These are phyloP conservation scores for Tulasnella sp. DNA, from an alignment of 768 basidiomycete genomes.

Conservation along the genomic window DNA sequence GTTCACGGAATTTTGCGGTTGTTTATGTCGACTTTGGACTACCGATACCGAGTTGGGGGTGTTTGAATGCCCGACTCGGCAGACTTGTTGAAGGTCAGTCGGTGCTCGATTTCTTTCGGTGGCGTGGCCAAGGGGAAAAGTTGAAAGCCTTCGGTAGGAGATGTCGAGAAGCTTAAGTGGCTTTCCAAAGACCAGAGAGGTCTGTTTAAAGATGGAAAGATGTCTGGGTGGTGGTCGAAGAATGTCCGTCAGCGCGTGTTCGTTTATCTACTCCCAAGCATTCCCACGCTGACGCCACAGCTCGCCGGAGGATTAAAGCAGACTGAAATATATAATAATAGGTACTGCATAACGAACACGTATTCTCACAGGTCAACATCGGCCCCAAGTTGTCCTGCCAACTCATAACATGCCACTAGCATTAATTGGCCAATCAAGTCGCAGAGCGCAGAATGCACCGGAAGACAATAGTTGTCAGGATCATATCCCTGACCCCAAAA, in stretches of 20 bases:
- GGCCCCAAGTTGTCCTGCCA: conserved; percentile 50
- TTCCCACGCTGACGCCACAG: neutral
- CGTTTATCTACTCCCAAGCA: neutral
- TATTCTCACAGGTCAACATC: conserved; percentile 31
- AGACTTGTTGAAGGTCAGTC: neutral
- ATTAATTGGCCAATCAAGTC: conserved; percentile 79
- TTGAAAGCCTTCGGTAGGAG: neutral
- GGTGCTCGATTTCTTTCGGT: neutral
- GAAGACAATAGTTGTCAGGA: conserved; percentile 91
- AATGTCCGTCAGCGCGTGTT: conserved; percentile 7
- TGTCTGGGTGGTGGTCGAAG: conserved; percentile 7
- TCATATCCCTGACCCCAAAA: conserved; percentile 76
- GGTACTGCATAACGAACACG: neutral
- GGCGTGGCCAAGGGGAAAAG: neutral
- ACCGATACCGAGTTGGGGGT: neutral
- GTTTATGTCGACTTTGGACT: neutral
- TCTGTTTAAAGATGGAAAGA: neutral
- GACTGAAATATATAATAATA: neutral
- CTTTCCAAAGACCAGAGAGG: neutral
- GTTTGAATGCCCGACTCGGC: neutral
- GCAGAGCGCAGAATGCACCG: conserved; percentile 83
- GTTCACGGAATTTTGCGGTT: neutral
- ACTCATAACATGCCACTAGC: conserved; percentile 69
- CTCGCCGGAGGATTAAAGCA: neutral
- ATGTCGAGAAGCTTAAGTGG: neutral